These are phyloP conservation scores for Melastoma malabathricum DNA, from an alignment of 345 rosid species.

Conservation along the genomic window DNA sequence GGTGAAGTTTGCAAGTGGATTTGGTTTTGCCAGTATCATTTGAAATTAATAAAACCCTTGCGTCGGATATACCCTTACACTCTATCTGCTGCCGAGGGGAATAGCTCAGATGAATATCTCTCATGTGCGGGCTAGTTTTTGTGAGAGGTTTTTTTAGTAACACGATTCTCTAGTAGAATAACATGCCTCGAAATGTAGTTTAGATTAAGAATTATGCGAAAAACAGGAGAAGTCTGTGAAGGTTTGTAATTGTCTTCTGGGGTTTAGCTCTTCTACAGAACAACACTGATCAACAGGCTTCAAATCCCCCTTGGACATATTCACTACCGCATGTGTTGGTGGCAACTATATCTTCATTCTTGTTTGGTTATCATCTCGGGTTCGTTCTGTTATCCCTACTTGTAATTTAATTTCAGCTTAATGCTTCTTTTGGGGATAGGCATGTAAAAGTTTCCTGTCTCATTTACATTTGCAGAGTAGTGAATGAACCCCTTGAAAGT, in stretches of 20 bases:
- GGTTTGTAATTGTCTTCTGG: slow-evolving; percentile 5
- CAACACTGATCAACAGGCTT: slow-evolving; percentile 23
- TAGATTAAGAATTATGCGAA: slow-evolving; percentile 4
- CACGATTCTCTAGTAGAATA: too few relatives aligned
- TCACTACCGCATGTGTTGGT: slow-evolving; percentile 77
- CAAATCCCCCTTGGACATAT: slow-evolving; percentile 77
- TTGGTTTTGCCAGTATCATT: background rate
- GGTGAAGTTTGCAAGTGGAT: slow-evolving; percentile 24
- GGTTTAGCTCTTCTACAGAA: slow-evolving; percentile 41
- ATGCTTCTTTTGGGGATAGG: background rate
- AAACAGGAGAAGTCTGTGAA: background rate
- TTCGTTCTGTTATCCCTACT: slow-evolving; percentile 20
- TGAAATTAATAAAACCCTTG: background rate
- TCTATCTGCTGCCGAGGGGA: too few relatives aligned
- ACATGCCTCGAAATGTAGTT: background rate
- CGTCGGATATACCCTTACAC: background rate
- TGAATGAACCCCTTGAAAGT: slow-evolving; percentile 91
- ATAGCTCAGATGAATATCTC: too few relatives aligned
- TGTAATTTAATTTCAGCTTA: slow-evolving; percentile 2
- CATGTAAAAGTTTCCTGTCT: slow-evolving; percentile 3
- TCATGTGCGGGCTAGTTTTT: too few relatives aligned
- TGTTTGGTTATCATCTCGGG: slow-evolving; percentile 97
- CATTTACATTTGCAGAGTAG: slow-evolving; percentile 40
- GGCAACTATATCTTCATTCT: slow-evolving; percentile 69
- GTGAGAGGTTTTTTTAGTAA: too few relatives aligned